Base-by-base conservation (phyloP, 805 yeast species). In the Peterozyma toletana region DNA sequence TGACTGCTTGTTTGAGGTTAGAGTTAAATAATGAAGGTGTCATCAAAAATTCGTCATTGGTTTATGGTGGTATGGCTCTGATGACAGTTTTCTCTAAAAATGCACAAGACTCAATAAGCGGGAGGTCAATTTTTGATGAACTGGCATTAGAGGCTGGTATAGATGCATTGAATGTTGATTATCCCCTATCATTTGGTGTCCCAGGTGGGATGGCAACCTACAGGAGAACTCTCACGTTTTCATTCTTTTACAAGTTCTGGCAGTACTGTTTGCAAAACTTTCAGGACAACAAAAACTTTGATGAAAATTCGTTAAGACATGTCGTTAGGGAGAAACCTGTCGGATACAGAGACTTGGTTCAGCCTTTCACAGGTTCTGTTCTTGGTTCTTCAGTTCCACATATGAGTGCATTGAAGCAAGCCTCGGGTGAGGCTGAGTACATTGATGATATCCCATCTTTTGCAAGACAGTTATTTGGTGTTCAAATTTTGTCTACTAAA, bases 191-290 rank as follows among this genome's bases (percentile, higher is more conserved):
- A 2, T 71, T 51, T 50, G 60, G 60, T 14, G 77, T 71, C 37
- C 76, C 76, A 3, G 77, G 77, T 44, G 77, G 75, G 11, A 70
- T 69, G 74, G 73, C 76, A 0, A 56, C 67, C 2, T 71, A 66
- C 48, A 55, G 77, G 40, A 54, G 69, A 34, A 62, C 75, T n/a
- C 56, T 71, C 37, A 63, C 72, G 10, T 46, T 70, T 41, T 68
- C 75, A 9, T 71, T 71, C 53, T 71, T 71, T 50, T 71, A 64
- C 59, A 68, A 65, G 50, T 71, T 71, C 45, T 62, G 58, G 55
- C 66, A 68, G 41, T 50, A 57, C 38, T 53, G 65, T 44, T 43
- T 64, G 40, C 41, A 45, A 16, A 33, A 43, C n/a, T 41, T 44
- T 27, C 36, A 27, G 9, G 35, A 21, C 27, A 45, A 13, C 9